Base-by-base conservation (phyloP, 2,329 filamentous ascomycete genomes). In the Xylaria sp. region DNA sequence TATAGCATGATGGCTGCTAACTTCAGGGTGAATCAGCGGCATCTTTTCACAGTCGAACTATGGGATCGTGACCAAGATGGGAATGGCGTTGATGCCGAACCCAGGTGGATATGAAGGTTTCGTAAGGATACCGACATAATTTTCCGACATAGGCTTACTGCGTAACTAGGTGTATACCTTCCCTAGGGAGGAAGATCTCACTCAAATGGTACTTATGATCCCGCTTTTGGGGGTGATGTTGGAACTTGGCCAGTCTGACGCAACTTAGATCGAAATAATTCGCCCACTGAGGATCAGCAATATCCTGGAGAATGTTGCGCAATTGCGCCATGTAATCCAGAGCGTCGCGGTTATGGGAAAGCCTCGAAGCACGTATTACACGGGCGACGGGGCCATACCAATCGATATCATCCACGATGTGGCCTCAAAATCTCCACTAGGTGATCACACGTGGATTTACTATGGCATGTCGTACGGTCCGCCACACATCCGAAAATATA, bases 21-120 rank as follows among this genome's bases (percentile, higher is more conserved):
- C 57, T 12, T 57, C n/a, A 13, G 28, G 13, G 13, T 56, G 13
- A n/a, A 36, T 23, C 39, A 79, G 78, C 71, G 82, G 83, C 1
- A 80, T 86, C 0, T 87, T 86, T 71, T 80, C 83, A 0, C 84
- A 86, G 70, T 83, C 81, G 0, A 86, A 86, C 60, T 81, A 84
- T 10, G 84, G 84, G 12, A 83, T 87, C 28, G 84, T 86, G 1
- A 85, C 83, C 3, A 86, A 86, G 76, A 85, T 87, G 79, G 85
- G 85, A 0, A 81, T 87, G 71, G 76, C 76, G 77, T 78, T 88
- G 41, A 87, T 88, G 86, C 82, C 83, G 1, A 85, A 86, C 55
- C 84, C 84, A 0, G 84, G 82, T 10, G 84, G 83, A 1, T 83
- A 84, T 68, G 83, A 86, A 59, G 77, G 77, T 58, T 80, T 78